Evolutionary conservation across 2,329 filamentous ascomycete species (phyloP), one percentile per base, ranked within the genome.

Genomic region (Phyllosticta citriasiana): DNA sequence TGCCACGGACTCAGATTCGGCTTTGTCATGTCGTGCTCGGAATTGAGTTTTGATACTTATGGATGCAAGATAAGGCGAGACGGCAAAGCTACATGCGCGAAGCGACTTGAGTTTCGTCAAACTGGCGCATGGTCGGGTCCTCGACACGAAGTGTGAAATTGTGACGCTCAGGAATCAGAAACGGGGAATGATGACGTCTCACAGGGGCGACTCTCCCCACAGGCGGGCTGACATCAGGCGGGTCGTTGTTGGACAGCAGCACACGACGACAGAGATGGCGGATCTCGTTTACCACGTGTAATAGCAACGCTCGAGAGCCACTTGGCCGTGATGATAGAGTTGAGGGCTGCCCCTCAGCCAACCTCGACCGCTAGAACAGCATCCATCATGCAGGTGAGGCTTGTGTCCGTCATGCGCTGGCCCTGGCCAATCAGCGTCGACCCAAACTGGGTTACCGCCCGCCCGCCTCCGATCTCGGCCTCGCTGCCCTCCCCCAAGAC

Each of bases 391-490:
- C n/a, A n/a, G n/a, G 3, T 40, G 33, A 30, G 4, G 27, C 27
- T 30, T 30, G 27, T 30, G 27, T 30, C 27, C 27, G 9, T 40
- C 33, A 40, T 40, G 33, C 33, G 4, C 14, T 9, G 33, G 25
- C 19, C 4, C 27, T 4, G 53, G 54, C 59, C 59, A 61, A 57
- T 61, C 53, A 53, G 53, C 56, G 47, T 50, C 53, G 57, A 54
- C 59, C 54, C 59, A 57, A 40, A 61, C 30, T 60, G 40, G 53
- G 59, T 55, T 60, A 55, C 54, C 59, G 59, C 53, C 59, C 54
- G 27, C 22, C 59, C 16, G 33, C 55, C 54, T 56, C 40, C 54
- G 56, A 53, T 19, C 9, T 53, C 51, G 51, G 51, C 51, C 19
- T 40, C 9, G 51, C 51, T 53, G 51, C 51, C 50, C 19, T 53